Base-by-base conservation (phyloP, 179 eudicot genomes). In the Spergularia azorica region DNA sequence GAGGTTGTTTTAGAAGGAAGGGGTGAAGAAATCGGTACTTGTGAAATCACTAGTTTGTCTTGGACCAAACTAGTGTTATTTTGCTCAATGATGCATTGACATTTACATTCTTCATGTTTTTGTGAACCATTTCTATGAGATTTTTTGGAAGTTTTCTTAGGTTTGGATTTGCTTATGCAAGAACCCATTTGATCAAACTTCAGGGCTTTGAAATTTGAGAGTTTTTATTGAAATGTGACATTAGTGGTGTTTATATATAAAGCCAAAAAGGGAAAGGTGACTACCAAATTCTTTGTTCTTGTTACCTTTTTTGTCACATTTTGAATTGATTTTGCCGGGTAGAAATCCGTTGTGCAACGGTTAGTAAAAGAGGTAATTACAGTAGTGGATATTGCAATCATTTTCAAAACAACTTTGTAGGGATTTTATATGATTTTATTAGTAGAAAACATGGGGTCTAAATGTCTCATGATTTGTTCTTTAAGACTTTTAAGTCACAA, bases 81-180 rank as follows among this genome's bases (percentile, higher is more conserved):
- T 63, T 82, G 72, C 11, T 82, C 79, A 48, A 18, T 64, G 62
- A 18, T 64, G 67, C 67, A 72, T 67, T 67, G 50, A 26, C 81
- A 67, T 17, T 70, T 59, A 14, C 76, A 56, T 71, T 59, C 73
- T 48, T 77, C 69, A 60, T 61, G 59, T 50, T 78, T 59, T 26
- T 72, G 14, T 46, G 48, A 72, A 38, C 59, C 68, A 63, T 61
- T 69, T 65, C 79, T 54, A 20, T 54, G 74, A 32, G 6, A 63
- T 50, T 76, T 79, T 15, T 72, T 67, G 64, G 77, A 64, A 65
- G 72, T 17, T 73, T 83, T 87, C 82, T 86, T 90, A 77, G 90
- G 85, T 32, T 77, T 87, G 86, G 90, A 92, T 85, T 87, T 92
- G 86, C 92, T 90, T 74, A 92, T 83, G 86, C 97, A 92, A 78